phyloP scores from a whole-genome alignment of 208 protist genomes.

The Porcisia deanei region DNA sequence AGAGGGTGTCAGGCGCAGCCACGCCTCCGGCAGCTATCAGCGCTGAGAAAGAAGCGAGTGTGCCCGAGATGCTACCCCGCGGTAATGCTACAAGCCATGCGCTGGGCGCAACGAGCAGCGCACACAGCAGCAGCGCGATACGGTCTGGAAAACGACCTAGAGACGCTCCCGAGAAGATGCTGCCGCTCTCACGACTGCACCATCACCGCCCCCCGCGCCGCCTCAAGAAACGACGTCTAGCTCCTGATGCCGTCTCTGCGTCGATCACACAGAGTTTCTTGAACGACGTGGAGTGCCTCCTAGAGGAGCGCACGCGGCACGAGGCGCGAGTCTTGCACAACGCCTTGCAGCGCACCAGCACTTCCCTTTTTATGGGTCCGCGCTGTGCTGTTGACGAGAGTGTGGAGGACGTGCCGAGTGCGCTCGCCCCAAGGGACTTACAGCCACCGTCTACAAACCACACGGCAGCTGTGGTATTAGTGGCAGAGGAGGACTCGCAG shows the following conservation, averaged over 20 bases:
- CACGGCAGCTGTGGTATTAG: not conserved
- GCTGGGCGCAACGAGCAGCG: conserved; percentile 3
- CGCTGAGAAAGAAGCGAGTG: not conserved
- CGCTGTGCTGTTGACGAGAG: conserved; percentile 29
- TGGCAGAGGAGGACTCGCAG: not conserved
- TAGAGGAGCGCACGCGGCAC: conserved; percentile 39
- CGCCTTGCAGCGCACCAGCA: conserved; percentile 55
- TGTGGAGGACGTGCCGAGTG: not conserved
- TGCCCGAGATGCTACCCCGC: not conserved
- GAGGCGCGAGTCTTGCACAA: conserved; percentile 61
- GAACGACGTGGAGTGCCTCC: conserved; percentile 41
- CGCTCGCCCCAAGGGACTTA: not conserved
- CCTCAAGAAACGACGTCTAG: conserved; percentile 15
- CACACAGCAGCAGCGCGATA: not conserved
- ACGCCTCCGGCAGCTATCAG: not conserved
- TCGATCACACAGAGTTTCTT: conserved; percentile 55
- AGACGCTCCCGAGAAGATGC: not conserved
- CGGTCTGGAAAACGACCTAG: not conserved
- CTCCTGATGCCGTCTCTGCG: conserved; percentile 53
- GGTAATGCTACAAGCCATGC: not conserved
- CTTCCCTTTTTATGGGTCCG: conserved; percentile 84
- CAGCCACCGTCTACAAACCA: not conserved
- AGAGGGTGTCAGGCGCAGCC: not conserved
- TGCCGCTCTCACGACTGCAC: not conserved
- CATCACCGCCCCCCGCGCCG: not conserved